Base-by-base conservation (phyloP, 805 yeast genomes). In the Saccharomycopsis synnaedendra region DNA sequence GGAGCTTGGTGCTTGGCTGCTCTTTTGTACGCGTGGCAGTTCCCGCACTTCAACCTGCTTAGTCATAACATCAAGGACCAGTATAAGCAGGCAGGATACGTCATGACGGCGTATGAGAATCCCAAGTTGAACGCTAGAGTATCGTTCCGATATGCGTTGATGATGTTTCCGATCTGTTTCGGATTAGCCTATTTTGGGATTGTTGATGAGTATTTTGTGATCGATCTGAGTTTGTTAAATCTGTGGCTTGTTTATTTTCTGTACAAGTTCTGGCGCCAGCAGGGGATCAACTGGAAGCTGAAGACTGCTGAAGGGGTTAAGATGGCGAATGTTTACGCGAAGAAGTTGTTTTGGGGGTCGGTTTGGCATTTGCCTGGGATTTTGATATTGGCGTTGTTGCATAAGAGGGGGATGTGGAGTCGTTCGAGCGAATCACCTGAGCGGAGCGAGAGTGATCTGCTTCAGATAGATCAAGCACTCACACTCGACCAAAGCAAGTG, bases 1-100 rank as follows among this genome's bases (percentile, higher is more conserved):
- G 97, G 93, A 5, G 94, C 95, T 3, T 90, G 97, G 97, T 79
- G 89, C 59, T 68, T 93, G 29, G 97, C 97, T 1, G 86, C 83
- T 0, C 66, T 93, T 45, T 67, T 93, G 38, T 93, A 85, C 60
- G 96, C 97, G 5, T 93, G 98, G 98, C 98, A 93, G 64, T 93
- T 93, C 64, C 98, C 98, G 2, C 98, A 93, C 63, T 93, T 93
- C 69, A 93, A 90, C 66, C 77, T 97, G 0, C 73, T 93, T 43
- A 82, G 94, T 45, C 96, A 89, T 64, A 82, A 82, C 56, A 80
- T 93, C 50, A 82, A 88, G 44, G 81, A 80, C 47, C 97, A 93
- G 60, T 93, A 93, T 61, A 81, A 83, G 57, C 71, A 73, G 43
- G 98, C 98, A 0, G 98, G 98, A 0, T 93, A 93, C 64, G 88